These are phyloP conservation scores for Diplodia corticola DNA, from an alignment of 2,329 filamentous ascomycete genomes.

Conservation along the genomic window DNA sequence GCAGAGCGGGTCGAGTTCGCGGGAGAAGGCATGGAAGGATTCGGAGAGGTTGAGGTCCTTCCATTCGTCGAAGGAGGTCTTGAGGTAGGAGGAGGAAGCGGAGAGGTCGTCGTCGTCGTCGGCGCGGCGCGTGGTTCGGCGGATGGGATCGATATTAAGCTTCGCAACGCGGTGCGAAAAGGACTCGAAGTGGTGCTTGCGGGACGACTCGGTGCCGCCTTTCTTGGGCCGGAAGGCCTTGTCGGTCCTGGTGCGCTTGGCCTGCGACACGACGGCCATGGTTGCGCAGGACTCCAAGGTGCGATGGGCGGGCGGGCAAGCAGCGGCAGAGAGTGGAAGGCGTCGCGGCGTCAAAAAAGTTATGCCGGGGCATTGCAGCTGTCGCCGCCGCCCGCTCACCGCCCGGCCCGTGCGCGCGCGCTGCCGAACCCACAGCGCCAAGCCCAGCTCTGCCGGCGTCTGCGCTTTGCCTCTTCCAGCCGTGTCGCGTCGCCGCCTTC, in stretches of 20 bases:
- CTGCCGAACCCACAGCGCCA: no score
- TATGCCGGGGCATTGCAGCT: conserved; percentile 17
- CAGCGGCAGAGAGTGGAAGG: background rate
- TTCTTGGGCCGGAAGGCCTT: conserved; percentile 69
- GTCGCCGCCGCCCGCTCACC: conserved; percentile 12
- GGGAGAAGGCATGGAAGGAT: conserved; percentile 74
- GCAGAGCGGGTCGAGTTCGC: conserved; percentile 72
- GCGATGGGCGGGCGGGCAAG: background rate
- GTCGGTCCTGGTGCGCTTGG: conserved; percentile 40
- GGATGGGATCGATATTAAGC: conserved; percentile 90
- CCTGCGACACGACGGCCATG: conserved; percentile 49
- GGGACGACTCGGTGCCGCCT: conserved; percentile 70
- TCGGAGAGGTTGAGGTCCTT: conserved; percentile 85
- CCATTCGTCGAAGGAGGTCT: conserved; percentile 82
- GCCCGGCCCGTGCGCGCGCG: background rate
- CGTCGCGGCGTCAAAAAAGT: conserved; percentile 20
- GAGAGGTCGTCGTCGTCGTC: conserved; percentile 77
- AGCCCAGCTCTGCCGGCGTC: background rate
- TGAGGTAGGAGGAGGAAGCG: conserved; percentile 82
- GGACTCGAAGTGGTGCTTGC: conserved; percentile 86
- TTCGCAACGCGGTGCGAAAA: conserved; percentile 89
- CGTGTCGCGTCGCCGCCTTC: background rate
- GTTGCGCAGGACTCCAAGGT: conserved; percentile 21
- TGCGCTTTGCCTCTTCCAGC: conserved; percentile 2
- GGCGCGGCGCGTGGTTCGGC: conserved; percentile 81